A percentile compares a stretch with the other conserved stretches of the same genome.
Evolutionary conservation across 148 eudicot species (phyloP).

Genomic region (Rhododendron kiyosumense): DNA sequence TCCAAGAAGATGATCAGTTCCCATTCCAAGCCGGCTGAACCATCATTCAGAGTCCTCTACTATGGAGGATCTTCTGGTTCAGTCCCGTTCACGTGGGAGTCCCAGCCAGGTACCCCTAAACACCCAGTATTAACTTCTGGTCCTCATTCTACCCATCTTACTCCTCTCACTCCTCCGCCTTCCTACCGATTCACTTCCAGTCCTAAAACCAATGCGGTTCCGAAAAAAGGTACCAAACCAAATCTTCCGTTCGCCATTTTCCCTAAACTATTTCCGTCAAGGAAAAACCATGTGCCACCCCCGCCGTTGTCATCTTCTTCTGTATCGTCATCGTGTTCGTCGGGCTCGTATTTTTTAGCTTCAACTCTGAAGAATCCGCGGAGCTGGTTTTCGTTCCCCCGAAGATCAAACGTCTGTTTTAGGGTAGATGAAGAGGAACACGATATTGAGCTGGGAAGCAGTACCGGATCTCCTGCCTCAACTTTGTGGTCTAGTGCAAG

Average conservation of each 20-base stretch:
- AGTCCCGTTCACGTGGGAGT: conserved; percentile 79
- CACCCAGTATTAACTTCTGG: conserved; percentile 16
- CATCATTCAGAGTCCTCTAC: conserved; percentile 55
- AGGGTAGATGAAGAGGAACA: conserved; percentile 4
- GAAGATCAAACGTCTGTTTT: background rate
- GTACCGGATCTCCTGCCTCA: background rate
- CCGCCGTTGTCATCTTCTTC: conserved; percentile 16
- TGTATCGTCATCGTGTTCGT: conserved; percentile 26
- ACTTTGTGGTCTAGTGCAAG: conserved; percentile 22
- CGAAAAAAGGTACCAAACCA: background rate
- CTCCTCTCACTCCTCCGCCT: conserved; percentile 53
- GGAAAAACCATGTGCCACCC: conserved; percentile 4
- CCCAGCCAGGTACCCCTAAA: conserved; percentile 81
- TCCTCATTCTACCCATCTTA: conserved; percentile 10
- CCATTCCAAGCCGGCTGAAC: conserved; percentile 16
- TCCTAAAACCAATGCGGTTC: background rate
- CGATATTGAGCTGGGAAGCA: background rate
- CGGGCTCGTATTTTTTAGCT: conserved; percentile 16
- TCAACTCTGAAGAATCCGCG: conserved; percentile 15
- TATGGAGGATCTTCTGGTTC: conserved; percentile 49
- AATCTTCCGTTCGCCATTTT: background rate
- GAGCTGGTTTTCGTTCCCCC: background rate
- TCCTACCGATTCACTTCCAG: conserved; percentile 16
- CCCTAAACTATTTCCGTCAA: background rate
- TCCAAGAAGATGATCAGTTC: conserved; percentile 25